phyloP scores from a whole-genome alignment of 345 rosid genomes.

The Geranium rotundifolium region DNA sequence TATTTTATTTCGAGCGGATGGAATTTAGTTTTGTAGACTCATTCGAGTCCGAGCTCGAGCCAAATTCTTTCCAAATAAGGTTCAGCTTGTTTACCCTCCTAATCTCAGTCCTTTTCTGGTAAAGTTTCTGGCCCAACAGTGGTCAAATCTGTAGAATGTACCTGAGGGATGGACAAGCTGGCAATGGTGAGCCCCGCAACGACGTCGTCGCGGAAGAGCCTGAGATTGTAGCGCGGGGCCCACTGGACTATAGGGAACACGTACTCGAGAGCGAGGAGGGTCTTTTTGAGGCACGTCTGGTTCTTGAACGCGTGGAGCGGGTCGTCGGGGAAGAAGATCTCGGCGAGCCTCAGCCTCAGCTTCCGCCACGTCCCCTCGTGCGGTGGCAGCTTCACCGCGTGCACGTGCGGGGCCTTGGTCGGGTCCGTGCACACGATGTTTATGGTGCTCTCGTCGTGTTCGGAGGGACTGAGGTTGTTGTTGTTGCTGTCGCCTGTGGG shows the following conservation, averaged over 20 bases:
- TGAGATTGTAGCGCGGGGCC: conserved; percentile 29
- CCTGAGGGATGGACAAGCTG: conserved; percentile 55
- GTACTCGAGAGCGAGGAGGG: conserved; percentile 28
- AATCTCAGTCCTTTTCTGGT: too few species aligned
- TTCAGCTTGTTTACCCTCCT: too few species aligned
- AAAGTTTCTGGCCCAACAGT: too few species aligned
- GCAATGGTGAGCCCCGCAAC: conserved; percentile 46
- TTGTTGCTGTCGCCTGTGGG: too few species aligned
- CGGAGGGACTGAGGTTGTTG: too few species aligned
- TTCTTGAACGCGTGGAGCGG: conserved; percentile 35
- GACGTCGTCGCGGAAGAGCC: conserved; percentile 29
- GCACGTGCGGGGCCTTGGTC: neutral
- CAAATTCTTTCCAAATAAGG: too few species aligned
- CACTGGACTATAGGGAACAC: conserved; percentile 36
- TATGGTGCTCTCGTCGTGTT: too few species aligned
- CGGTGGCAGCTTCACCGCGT: neutral
- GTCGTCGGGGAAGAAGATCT: conserved; percentile 44
- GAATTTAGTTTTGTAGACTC: too few species aligned
- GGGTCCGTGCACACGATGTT: too few species aligned
- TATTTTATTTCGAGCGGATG: too few species aligned
- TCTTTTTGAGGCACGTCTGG: conserved; percentile 22
- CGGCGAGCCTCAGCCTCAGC: conserved; percentile 2
- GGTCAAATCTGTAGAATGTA: neutral
- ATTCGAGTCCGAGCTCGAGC: too few species aligned
- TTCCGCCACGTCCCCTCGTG: neutral